These are phyloP conservation scores for Tubosaeta sp. DNA, from an alignment of 768 basidiomycete species.

Conservation along the genomic window DNA sequence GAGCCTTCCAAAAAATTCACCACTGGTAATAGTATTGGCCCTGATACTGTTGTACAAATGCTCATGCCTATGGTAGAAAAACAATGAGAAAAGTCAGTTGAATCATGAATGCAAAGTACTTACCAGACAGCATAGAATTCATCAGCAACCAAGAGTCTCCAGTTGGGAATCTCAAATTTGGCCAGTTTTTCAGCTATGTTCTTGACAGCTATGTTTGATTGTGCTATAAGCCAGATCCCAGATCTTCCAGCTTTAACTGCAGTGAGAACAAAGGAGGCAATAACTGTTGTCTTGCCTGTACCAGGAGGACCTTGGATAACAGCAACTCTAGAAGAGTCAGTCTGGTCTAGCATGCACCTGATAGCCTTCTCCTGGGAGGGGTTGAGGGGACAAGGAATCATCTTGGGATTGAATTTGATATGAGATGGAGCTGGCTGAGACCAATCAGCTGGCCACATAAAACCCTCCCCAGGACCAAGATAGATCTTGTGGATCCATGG, in stretches of 20 bases:
- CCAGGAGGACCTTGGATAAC: slow-evolving; percentile 53
- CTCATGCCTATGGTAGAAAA: slow-evolving; percentile 61
- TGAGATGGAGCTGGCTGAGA: slow-evolving; percentile 14
- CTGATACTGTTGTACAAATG: slow-evolving; percentile 57
- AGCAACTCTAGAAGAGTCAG: slow-evolving; percentile 35
- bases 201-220: slow-evolving; percentile 85
- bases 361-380: slow-evolving; percentile 37
- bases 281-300: slow-evolving; percentile 72
- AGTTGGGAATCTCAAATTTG: slow-evolving; percentile 48
- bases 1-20: slow-evolving; percentile 31
- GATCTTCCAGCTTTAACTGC: slow-evolving; percentile 36
- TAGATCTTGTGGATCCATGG: slow-evolving; percentile 39
- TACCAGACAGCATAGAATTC: slow-evolving; percentile 68
- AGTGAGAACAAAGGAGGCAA: slow-evolving; percentile 55
- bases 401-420: slow-evolving; percentile 12
- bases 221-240: slow-evolving; percentile 78
- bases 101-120: slow-evolving; percentile 21
- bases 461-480: slow-evolving; percentile 22
- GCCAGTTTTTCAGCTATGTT: slow-evolving; percentile 81
- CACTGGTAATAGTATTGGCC: slow-evolving; percentile 50
- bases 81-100: neutral
- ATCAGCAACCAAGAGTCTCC: slow-evolving; percentile 67
- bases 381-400: slow-evolving; percentile 33
- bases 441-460: slow-evolving; percentile 37
- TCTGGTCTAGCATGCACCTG: slow-evolving; percentile 34